Evolutionary conservation across 2,329 filamentous ascomycete species (phyloP), one percentile per base, ranked within the genome.

Genomic region (Fonsecaea pedrosoi): DNA sequence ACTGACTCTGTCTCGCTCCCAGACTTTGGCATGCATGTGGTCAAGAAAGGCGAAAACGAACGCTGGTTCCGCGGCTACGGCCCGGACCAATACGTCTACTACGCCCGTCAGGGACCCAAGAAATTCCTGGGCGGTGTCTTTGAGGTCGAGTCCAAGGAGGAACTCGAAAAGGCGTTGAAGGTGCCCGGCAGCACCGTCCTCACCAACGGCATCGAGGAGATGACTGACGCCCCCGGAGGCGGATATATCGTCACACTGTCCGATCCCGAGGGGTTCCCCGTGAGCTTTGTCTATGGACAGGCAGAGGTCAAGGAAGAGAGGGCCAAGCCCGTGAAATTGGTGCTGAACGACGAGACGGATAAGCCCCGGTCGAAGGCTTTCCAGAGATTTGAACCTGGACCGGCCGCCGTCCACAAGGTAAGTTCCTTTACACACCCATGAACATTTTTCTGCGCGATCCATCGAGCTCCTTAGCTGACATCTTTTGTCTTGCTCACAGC

Each of bases 401-500:
- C 82, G 1, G 82, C 82, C 0, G 81, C 81, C 0, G 79, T 84
- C 8, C 80, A 83, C 67, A 83, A 83, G 70, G 74, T 75, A 67
- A 42, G 67, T 60, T 25, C n/a, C 30, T 25, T 25, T 25, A 25
- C 25, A 25, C 25, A 25, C 25, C 25, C 25, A 25, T 25, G 25
- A 54, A 58, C 7, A 37, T 61, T 2, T 7, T 35, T 35, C 42
- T 34, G 4, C 35, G 40, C 13, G 5, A 12, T 10, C 32, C 25
- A 35, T 37, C 15, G 25, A 37, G 32, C 12, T 35, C 2, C 25
- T 25, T 54, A n/a, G 40, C 25, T 12, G 25, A 9, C 37, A 34
- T 12, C 12, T 3, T 53, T 50, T 15, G 9, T 45, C 30, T 45
- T 10, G 45, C 38, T 25, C 48, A 69, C 53, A 70, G 71, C 75